Evolutionary conservation across 257 asterid species (phyloP), one percentile per base, ranked within the genome.

Genomic region (Prunella vulgaris): DNA sequence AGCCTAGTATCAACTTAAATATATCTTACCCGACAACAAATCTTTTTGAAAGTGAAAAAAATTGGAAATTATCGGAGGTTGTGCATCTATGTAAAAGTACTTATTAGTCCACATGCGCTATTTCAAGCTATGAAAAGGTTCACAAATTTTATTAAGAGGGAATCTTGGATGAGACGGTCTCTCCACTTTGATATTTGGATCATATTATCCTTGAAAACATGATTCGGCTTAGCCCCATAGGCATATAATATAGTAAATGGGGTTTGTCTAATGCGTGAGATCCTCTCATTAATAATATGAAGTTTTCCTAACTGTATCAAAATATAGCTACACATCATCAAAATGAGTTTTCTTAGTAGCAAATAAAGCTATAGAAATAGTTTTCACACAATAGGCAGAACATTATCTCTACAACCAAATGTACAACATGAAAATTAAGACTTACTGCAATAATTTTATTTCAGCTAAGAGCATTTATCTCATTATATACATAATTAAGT

Each of bases 1-100:
- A n/a, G n/a, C n/a, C n/a, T 75, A 60, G 72, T 65, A 37, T 46
- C 67, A 0, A 68, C n/a, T 81, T 81, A 78, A 64, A 72, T 66
- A 63, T 64, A 54, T 75, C 74, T 78, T 28, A 78, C 85, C 77
- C 21, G 68, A 75, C 76, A 27, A 10, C 64, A 44, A 69, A 68
- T 68, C 62, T 68, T 72, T 79, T 49, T 46, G 18, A 30, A 70
- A 74, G 17, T 77, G 71, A 5, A 37, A 53, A 66, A 32, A 20
- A 10, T 18, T 32, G 24, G 54, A 33, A 44, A 35, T 10, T 46
- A 46, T 54, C 27, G 75, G 64, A 66, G 66, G 66, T 54, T 64
- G 71, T 38, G 57, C n/a, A 60, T 46, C 33, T 66, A 25, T 20
- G 56, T n/a, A 40, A 54, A 78, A 78, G 38, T 67, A 62, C 75